Base-by-base conservation (phyloP, 805 yeast species). In the Metschnikowia gelsemii region DNA sequence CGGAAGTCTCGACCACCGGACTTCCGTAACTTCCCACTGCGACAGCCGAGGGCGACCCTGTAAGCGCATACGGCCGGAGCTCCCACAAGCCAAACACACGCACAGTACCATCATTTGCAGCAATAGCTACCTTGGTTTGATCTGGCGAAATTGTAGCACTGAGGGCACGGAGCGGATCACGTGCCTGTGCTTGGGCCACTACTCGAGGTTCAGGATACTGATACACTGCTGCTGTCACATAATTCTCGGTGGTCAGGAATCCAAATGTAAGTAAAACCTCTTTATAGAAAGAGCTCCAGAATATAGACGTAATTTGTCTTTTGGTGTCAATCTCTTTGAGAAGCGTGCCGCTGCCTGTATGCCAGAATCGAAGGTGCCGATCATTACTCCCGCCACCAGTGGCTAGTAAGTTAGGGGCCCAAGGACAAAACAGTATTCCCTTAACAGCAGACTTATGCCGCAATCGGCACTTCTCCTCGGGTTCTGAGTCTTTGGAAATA, bases 351-450 rank as follows among this genome's bases (percentile, higher is more conserved):
- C 91, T 72, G 2, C 67, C 66, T 0, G 93, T 75, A 59, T 90
- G 96, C 96, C 96, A 89, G 58, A 88, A 87, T 43, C 90, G 59
- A 7, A 89, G 76, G n/a, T 75, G 75, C 37, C 90, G 67, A 58
- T 90, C 97, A 52, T 79, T 81, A 16, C 83, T 78, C 0, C 97
- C 97, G 2, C 93, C 96, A 0, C 97, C 97, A 0, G 96, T 88
- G 0, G 91, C 96, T 25, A 90, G 59, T 7, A 90, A 63, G 2
- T 84, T 73, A 11, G 79, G 79, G 14, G 87, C 74, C 96, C 96
- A 89, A 0, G 97, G 97, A 57, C 96, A 90, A 54, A 78, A 90
- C 3, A 91, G 84, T 32, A 90, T 68, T 0, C 96, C 97, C 53
- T 89, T 89, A 0, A 90, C 90, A 0, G 97, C 97, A 1, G 96